Evolutionary conservation across 306 rosid genomes (phyloP), one percentile per base, ranked within the genome.

Genomic region (Vigna unguiculata): DNA sequence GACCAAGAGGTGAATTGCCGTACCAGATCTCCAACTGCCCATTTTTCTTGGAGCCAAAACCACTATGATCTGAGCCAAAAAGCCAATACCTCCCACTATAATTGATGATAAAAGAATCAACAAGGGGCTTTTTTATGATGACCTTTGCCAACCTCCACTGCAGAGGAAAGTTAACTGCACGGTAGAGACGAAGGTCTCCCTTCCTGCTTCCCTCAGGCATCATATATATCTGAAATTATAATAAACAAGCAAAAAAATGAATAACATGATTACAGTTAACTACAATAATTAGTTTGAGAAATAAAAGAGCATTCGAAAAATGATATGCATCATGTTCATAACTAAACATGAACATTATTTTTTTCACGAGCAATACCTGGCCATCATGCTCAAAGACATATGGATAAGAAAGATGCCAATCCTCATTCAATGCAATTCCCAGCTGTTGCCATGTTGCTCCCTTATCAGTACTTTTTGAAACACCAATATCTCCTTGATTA

Each of bases 371-470:
- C 67, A 78, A 46, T 90, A 96, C 99, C 85, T 92, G 84, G 75
- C 83, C 98, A 17, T 46, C 82, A 80, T 96, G 89, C 70, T 83
- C 70, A 80, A 96, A 96, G 75, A 96, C 93, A 64, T 72, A 96
- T 0, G 99, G 99, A 79, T 83, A 96, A 66, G 99, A 96, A 74
- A 96, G 97, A 90, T 96, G 99, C 99, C 99, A 96, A 43, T 89
- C 90, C 84, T 96, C 99, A 57, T 86, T 75, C 90, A 96, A 88
- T 73, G 97, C 99, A 77, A 91, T 82, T 82, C 99, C 99, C 51
- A 92, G 74, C 57, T 85, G 97, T 71, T 92, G 80, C 99, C 99
- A 96, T 64, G 97, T 87, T 75, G 96, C 99, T 79, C 99, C 99
- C 78, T 83, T 88, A 59, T 96, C 99, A 3, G 83, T 86, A 78